A percentile compares a stretch with the other conserved stretches of the same genome.
Evolutionary conservation across 2,329 filamentous ascomycete genomes (phyloP).

Genomic region (Ilyonectria robusta): DNA sequence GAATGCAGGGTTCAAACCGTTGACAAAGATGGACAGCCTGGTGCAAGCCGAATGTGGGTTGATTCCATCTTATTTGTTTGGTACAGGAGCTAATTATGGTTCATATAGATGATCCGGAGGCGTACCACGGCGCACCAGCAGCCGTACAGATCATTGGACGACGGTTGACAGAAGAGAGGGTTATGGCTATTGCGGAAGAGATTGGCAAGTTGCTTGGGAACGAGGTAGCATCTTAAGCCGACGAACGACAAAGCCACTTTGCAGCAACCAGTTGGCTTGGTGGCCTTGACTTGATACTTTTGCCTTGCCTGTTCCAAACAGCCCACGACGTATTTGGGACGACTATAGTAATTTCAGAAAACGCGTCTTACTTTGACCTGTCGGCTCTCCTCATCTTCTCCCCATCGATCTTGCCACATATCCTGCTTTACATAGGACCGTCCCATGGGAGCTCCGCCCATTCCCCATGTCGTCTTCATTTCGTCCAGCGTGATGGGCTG

Average conservation of each 20-base stretch:
- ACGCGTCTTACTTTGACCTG: constrained; percentile 11
- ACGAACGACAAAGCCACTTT: too few relatives aligned
- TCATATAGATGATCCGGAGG: constrained; percentile 36
- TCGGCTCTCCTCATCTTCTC: constrained; percentile 23
- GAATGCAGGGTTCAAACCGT: constrained; percentile 33
- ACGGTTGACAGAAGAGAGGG: constrained; percentile 44
- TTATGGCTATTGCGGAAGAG: constrained; percentile 53
- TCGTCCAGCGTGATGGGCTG: constrained; percentile 41
- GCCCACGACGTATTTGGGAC: too few relatives aligned
- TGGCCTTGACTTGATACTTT: too few relatives aligned
- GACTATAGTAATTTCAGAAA: constrained; percentile 5
- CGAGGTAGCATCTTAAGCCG: background rate
- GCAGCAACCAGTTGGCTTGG: too few relatives aligned
- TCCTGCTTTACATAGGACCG: constrained; percentile 40
- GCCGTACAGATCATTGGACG: constrained; percentile 47
- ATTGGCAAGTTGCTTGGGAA: constrained; percentile 49
- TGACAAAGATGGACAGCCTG: constrained; percentile 38
- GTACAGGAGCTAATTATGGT: background rate
- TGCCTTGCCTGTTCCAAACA: too few relatives aligned
- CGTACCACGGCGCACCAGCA: constrained; percentile 45
- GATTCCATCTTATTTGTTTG: too few relatives aligned
- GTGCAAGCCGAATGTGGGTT: constrained; percentile 47
- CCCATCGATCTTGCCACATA: constrained; percentile 46
- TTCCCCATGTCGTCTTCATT: constrained; percentile 44
- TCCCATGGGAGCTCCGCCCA: constrained; percentile 47